Evolutionary conservation across 129 eudicot species (phyloP), one percentile per base, ranked within the genome.

Genomic region (Tagetes erecta): DNA sequence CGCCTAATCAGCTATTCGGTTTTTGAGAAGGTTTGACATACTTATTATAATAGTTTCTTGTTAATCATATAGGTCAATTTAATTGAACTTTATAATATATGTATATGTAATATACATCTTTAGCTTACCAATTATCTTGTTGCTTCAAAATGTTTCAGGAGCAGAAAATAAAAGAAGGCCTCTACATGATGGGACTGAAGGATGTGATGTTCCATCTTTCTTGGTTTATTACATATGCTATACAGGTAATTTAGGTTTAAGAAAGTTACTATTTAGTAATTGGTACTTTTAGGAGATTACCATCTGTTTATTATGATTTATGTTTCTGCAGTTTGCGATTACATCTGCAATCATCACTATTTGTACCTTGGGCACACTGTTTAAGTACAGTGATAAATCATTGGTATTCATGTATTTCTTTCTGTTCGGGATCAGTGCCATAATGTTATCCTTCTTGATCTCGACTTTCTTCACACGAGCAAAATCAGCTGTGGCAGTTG

Each of bases 181-280:
- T 95, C 38, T 95, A 91, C 87, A 95, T 95, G 99, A 95, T 95
- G 99, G 99, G 99, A 68, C 90, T 95, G 68, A 95, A 87, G 74
- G 91, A 86, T 59, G 89, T 88, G 75, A 91, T 91, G 70, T 95
- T 95, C 79, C 80, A 85, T 77, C 83, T 95, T 72, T 95, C 99
- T 40, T 95, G 99, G 99, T 88, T 95, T 60, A 70, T 91, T 31
- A 95, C 99, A 52, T 95, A 95, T 46, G 80, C 90, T 58, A 9
- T 95, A 14, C 99, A 95, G 99, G 99, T 95, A 81, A 85, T 78
- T 69, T 33, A 39, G 8, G 59, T 31, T 71, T 57, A 31, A 7
- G 20, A 57, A 39, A 3, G 27, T 62, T 71, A 58, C 60, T 60
- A 11, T 74, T 12, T 11, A 37, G 33, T 63, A 37, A 37, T 64